Percentiles rank a stretch among this genome's conserved stretches.
Evolutionary conservation across 225 moss, liverwort and hornwort species (phyloP).

Genomic region (Polytrichum formosum): DNA sequence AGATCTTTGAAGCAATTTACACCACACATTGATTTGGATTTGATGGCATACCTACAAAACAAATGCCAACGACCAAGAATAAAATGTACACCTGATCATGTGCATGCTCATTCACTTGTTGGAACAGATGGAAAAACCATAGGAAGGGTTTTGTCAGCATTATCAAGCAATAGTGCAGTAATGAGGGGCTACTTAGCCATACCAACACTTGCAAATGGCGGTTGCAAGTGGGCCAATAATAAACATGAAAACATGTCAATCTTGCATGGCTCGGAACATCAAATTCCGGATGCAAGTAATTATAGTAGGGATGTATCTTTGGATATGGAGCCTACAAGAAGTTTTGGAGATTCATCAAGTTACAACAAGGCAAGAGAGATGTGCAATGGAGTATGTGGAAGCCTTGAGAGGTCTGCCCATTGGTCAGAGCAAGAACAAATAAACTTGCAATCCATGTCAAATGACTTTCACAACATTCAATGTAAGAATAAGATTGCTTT

Average conservation of each 20-base stretch:
- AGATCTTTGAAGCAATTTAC: conserved; percentile 73
- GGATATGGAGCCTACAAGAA: neutral
- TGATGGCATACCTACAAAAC: conserved; percentile 65
- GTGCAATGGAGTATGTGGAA: conserved; percentile 17
- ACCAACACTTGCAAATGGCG: conserved; percentile 11
- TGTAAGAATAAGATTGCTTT: conserved; percentile 9
- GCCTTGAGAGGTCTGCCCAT: conserved; percentile 14
- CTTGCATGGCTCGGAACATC: conserved; percentile 13
- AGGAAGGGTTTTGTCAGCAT: conserved; percentile 23
- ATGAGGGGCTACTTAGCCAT: conserved; percentile 7
- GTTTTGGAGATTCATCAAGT: conserved; percentile 3
- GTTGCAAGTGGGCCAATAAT: conserved; percentile 19
- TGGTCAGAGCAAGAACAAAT: conserved; percentile 30
- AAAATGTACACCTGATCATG: conserved; percentile 29
- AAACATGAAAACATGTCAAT: conserved; percentile 16
- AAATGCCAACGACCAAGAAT: conserved; percentile 51
- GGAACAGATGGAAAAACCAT: conserved; percentile 14
- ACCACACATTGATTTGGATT: conserved; percentile 77
- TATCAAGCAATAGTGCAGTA: conserved; percentile 13
- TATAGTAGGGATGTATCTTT: neutral
- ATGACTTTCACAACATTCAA: conserved; percentile 26
- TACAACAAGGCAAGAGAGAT: conserved; percentile 17
- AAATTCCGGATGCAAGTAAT: conserved; percentile 10
- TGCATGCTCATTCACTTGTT: conserved; percentile 12
- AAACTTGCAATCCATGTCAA: conserved; percentile 12